Evolutionary conservation across 2,329 filamentous ascomycete genomes (phyloP).

Genomic region (Paecilomyces sp.): DNA sequence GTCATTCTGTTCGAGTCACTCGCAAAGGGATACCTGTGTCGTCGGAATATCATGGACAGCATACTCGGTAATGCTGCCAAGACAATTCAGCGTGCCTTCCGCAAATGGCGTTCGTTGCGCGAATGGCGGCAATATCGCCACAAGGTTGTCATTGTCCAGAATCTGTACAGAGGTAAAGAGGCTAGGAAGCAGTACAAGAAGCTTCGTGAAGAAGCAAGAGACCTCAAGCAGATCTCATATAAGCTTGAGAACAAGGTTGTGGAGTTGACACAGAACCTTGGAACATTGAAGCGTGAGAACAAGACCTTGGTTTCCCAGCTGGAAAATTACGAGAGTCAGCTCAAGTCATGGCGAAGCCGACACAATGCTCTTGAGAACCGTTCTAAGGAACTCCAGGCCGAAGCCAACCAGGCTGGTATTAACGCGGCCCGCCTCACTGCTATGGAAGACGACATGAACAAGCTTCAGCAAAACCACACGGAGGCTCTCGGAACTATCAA

Average conservation of each 20-base stretch:
- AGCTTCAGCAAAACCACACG: conserved; percentile 79
- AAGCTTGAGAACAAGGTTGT: conserved; percentile 99
- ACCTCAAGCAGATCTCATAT: conserved; percentile 99
- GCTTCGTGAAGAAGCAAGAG: conserved; percentile 88
- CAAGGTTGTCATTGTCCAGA: conserved; percentile 86
- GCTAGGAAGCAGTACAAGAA: conserved; percentile 83
- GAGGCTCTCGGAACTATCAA: conserved; percentile 89
- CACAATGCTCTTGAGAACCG: conserved; percentile 84
- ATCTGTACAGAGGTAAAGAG: conserved; percentile 77
- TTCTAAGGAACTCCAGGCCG: conserved; percentile 88
- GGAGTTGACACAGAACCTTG: conserved; percentile 88
- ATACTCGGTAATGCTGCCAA: conserved; percentile 85
- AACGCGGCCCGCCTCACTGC: conserved; percentile 81
- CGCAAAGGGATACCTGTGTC: conserved; percentile 84
- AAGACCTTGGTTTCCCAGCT: conserved; percentile 81
- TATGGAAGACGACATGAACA: conserved; percentile 94
- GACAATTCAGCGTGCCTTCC: conserved; percentile 86
- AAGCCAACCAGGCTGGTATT: conserved; percentile 97
- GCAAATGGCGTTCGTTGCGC: conserved; percentile 68
- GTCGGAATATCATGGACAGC: conserved; percentile 89
- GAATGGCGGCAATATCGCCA: conserved; percentile 82
- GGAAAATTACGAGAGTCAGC: conserved; percentile 90
- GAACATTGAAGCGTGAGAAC: conserved; percentile 90
- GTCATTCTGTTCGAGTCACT: conserved; percentile 82
- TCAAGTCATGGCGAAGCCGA: conserved; percentile 91